phyloP scores from a whole-genome alignment of 2,329 filamentous ascomycete genomes.

The Apiospora saccharicola region DNA sequence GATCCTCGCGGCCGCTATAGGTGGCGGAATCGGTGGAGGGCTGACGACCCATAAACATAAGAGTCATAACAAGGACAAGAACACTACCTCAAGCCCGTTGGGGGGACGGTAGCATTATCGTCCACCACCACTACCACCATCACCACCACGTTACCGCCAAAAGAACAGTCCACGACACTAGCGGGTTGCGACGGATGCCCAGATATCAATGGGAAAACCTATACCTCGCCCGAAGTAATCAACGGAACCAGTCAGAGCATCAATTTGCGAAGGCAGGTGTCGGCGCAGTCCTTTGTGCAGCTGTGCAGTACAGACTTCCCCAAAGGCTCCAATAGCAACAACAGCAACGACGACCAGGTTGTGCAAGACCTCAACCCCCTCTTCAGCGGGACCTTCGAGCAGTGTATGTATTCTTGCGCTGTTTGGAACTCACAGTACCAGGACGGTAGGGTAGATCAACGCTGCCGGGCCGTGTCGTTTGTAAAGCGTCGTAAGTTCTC shows the following conservation, averaged over 20 bases:
- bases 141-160: not conserved
- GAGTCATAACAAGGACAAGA: not conserved
- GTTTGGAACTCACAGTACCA: constrained; percentile 33
- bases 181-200: not conserved
- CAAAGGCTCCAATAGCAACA: not conserved
- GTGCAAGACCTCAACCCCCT: constrained; percentile 34
- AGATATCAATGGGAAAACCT: not conserved
- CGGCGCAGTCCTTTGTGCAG: not conserved
- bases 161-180: not conserved
- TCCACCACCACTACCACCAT: not conserved
- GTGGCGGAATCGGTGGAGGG: not conserved
- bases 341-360: not conserved
- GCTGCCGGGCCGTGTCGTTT: not conserved
- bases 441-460: not conserved
- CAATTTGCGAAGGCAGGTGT: not conserved
- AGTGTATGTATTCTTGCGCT: constrained; percentile 38
- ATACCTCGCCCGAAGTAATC: not conserved
- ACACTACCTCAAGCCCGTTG: not conserved
- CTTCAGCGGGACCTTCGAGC: constrained; percentile 37
- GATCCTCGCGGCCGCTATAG: constrained; percentile 35
- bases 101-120: too few relatives aligned
- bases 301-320: not conserved
- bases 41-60: not conserved
- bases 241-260: not conserved
- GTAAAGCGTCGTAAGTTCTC: not conserved